Evolutionary conservation across 768 basidiomycete genomes (phyloP), one percentile per base, ranked within the genome.

Genomic region (Rhodosporidiobolus sp.): DNA sequence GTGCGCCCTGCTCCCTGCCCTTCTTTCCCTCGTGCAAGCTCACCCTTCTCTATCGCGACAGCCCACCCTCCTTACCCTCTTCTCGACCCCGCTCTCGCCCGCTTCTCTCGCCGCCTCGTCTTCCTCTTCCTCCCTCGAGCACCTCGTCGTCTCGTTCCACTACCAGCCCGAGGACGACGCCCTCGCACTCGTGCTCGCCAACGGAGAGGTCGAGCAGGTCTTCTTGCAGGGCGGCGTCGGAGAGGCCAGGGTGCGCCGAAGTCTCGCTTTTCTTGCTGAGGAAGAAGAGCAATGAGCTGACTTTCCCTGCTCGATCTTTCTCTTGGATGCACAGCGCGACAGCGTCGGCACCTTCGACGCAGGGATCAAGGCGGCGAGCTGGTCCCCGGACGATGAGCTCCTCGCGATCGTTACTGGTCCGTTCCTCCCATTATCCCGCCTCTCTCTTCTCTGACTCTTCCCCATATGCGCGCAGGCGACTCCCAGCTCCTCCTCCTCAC

Each of bases 361-460:
- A 19, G 93, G 91, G 0, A 88, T 99, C 61, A 81, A 87, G 43
- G 88, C 89, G 1, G 94, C 91, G 19, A 83, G 86, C 20, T 98
- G 95, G 94, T 89, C 89, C 73, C 92, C 95, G 8, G 96, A 99
- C 80, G 91, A 95, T 66, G 88, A 91, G 14, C 82, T 91, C n/a
- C 83, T 99, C 20, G 87, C 87, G 2, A 83, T 97, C 30, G 84
- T 90, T 11, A 96, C 92, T 55, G 90, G 93, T 89, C 70, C 58
- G 83, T 70, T 35, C 46, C 14, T 34, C 17, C 46, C 30, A 10
- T 28, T 38, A 12, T n/a, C n/a, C n/a, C 35, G 6, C 20, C 19
- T 28, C 61, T 58, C 11, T 70, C 61, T 28, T 19, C n/a, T 3
- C 34, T 60, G n/a, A 56, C 24, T 11, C 17, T 65, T 49, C 28